Evolutionary conservation across 2,329 filamentous ascomycete genomes (phyloP), one percentile per base, ranked within the genome.

Genomic region (Pezicula neosporulosa): DNA sequence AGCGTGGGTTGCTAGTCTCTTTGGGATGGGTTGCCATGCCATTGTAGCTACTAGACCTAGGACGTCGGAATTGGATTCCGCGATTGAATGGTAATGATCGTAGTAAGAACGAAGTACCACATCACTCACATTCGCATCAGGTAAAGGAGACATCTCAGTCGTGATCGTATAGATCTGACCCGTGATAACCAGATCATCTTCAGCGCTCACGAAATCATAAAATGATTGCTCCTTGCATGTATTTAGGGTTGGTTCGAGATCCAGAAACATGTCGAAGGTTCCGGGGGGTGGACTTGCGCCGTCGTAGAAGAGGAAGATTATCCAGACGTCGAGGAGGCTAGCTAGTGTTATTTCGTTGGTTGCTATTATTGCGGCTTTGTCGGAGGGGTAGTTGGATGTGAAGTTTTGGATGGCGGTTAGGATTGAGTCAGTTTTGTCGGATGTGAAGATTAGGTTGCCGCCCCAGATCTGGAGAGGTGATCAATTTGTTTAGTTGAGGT

Each of bases 301-400:
- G 18, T 86, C 79, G 63, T 85, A 86, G 68, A 83, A 85, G 36
- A 82, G 62, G 65, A 85, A 85, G 53, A 86, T 65, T 51, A 82
- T 73, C 78, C 80, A 83, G 19, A 77, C 69, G 54, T 83, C 71
- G 42, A 81, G 57, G 3, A 71, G 60, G 3, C 69, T 55, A 0
- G 72, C 72, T 2, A 75, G 72, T 0, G 80, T 85, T 44, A 38
- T 38, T 18, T 38, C 36, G 15, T 38, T 7, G 36, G 36, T 38
- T 15, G 79, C 65, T 55, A 85, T 85, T 42, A 86, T 75, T 13
- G 74, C 80, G 1, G 81, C 82, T 63, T 82, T 83, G 53, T 77
- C 71, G 57, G 86, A 81, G 1, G 73, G 68, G 61, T 82, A 80
- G 63, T 83, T 70, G 58, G 77, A 72, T 8, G 78, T 78, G 54